Base-by-base conservation (phyloP, 2,329 filamentous ascomycete species). In the Atkinsonella texensis region DNA sequence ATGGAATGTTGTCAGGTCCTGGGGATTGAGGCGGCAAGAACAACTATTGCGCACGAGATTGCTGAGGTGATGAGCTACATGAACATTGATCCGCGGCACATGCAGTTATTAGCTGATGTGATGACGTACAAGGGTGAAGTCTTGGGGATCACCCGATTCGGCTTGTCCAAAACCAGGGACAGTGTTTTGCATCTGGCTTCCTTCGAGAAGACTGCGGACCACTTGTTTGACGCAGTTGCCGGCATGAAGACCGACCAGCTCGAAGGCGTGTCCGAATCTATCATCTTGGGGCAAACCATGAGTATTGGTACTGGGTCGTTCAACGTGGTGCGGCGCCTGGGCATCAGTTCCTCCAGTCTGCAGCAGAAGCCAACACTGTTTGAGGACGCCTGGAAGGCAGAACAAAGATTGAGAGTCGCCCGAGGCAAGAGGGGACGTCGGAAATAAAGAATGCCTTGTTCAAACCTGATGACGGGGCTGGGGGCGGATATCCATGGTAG, bases 41-140 rank as follows among this genome's bases (percentile, higher is more conserved):
- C 79, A 3, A 95, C 90, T 7, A 97, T 98, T 62, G 87, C 93
- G 48, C 74, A 79, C 45, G 93, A 98, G 72, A 97, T 98, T 61
- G 79, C 77, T 50, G 76, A 78, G 49, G 93, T 97, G 63, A 98
- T 97, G 90, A 81, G 81, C 38, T 83, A 85, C 65, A 96, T 98
- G 89, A 83, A 81, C 67, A 97, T 98, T 62, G 93, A 98, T 69
- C 91, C 90, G 44, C 87, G 93, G 52, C 93, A 98, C 71, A 97
- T 98, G 89, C 86, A 96, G 66, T 79, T 98, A 17, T 80, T 98
- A 1, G 91, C 93, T 11, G 93, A 98, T 63, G 90, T 96, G 50
- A 98, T 98, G 93, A 97, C 93, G 1, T 97, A 91, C 77, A 97
- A 96, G 73, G 93, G 93, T 48, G 91, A 97, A 59, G 87, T 98